Percentiles rank a stretch among this genome's conserved stretches.
These are phyloP conservation scores for Mycena polygramma DNA, from an alignment of 768 basidiomycete genomes.

Conservation along the genomic window DNA sequence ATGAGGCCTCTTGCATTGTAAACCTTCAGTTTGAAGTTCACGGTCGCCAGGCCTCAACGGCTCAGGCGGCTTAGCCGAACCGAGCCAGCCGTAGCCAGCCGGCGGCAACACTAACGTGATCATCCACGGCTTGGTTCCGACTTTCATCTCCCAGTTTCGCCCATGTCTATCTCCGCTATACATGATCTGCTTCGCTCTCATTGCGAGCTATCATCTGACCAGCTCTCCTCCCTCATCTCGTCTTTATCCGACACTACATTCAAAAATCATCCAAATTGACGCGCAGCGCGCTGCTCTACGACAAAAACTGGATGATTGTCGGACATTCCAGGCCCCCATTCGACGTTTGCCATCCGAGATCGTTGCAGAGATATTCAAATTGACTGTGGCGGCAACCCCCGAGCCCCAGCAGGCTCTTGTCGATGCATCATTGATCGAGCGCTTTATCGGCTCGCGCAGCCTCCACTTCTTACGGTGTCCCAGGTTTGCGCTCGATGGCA, in stretches of 20 bases:
- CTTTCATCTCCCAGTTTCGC: too few relatives aligned
- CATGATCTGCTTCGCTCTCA: slow-evolving; percentile 6
- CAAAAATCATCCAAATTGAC: background rate
- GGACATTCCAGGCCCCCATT: background rate
- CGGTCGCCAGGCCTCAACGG: too few relatives aligned
- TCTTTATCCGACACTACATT: background rate
- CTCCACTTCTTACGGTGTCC: background rate
- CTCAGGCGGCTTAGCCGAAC: too few relatives aligned
- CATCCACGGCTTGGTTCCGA: too few relatives aligned
- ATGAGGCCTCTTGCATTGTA: too few relatives aligned
- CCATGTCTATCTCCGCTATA: background rate
- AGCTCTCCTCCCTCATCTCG: background rate
- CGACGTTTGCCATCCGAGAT: slow-evolving; percentile 13
- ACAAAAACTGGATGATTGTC: background rate
- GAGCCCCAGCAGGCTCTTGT: background rate
- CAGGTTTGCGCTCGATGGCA: slow-evolving; percentile 2
- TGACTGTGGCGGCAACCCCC: background rate
- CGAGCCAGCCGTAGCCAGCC: too few relatives aligned
- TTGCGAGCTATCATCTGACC: background rate
- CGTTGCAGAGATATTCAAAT: background rate
- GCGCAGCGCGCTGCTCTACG: background rate
- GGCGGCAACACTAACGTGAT: too few relatives aligned
- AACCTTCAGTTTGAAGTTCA: too few relatives aligned
- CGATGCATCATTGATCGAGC: background rate
- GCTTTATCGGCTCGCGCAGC: background rate